Percentiles rank a stretch among this genome's conserved stretches.
phyloP scores from a whole-genome alignment of 164 flowering plant genomes.

The Hamamelis virginiana region DNA sequence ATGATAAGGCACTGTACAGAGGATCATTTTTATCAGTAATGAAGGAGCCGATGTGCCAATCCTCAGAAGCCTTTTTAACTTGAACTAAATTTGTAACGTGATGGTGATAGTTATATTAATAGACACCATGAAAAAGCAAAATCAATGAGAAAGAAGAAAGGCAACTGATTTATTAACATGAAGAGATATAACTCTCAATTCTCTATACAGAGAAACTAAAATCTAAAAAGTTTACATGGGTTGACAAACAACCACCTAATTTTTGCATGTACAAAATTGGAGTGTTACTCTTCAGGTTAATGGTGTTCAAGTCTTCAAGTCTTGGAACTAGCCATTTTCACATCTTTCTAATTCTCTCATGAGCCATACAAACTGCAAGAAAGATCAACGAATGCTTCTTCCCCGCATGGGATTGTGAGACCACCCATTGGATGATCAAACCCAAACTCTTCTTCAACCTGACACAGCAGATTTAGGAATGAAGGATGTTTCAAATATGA shows the following conservation, averaged over 20 bases:
- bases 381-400: neutral
- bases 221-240: neutral
- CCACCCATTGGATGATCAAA: slow-evolving; percentile 24
- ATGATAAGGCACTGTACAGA: no score
- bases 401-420: neutral
- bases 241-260: no score
- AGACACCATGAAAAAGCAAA: no score
- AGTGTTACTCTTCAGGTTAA: neutral
- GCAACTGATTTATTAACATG: neutral
- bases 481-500: slow-evolving; percentile 27
- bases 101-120: no score
- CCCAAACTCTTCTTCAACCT: slow-evolving; percentile 35
- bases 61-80: no score
- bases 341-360: neutral
- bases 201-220: neutral
- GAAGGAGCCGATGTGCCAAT: no score
- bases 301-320: no score
- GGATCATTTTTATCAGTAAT: no score
- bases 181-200: neutral
- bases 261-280: neutral
- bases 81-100: no score
- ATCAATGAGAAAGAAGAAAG: neutral
- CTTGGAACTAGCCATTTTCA: neutral
- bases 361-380: neutral
- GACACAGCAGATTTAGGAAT: slow-evolving; percentile 21